Conservation (phyloP, 345 rosid species). For the Carallia pectinifolia region DNA sequence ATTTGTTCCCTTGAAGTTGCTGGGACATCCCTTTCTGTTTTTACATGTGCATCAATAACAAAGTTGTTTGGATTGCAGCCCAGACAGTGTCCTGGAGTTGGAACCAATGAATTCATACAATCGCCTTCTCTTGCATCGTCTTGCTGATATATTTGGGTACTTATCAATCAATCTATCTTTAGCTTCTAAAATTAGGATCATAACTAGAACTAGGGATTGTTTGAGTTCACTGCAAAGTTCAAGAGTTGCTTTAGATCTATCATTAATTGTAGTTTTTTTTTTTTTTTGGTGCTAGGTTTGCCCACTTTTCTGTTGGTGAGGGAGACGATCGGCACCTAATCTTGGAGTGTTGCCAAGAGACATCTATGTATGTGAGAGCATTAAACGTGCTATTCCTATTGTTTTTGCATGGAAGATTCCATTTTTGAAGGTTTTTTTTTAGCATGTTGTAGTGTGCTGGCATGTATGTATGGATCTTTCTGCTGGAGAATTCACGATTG, state of each 20-base stretch:
- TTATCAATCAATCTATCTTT: neutral
- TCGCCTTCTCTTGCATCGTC: slow-evolving; percentile 63
- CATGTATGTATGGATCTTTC: too few species aligned
- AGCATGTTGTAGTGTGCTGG: too few species aligned
- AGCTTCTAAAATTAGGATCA: neutral
- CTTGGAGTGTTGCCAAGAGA: slow-evolving; percentile 58
- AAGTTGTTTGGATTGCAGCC: slow-evolving; percentile 34
- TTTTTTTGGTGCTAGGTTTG: slow-evolving; percentile 41
- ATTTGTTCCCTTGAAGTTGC: neutral
- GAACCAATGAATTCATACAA: slow-evolving; percentile 68
- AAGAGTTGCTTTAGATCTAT: neutral
- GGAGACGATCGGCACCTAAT: slow-evolving; percentile 54
- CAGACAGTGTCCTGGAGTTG: slow-evolving; percentile 53
- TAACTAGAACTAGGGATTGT: neutral
- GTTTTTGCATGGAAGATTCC: too few species aligned
- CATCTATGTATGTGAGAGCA: slow-evolving; percentile 44
- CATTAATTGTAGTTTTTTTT: neutral
- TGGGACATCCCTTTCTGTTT: neutral
- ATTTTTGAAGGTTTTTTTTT: too few species aligned
- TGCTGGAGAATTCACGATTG: too few species aligned
- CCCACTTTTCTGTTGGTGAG: slow-evolving; percentile 69
- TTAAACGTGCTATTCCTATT: too few species aligned
- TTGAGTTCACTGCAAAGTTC: neutral
- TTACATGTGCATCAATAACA: neutral
- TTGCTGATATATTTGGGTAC: slow-evolving; percentile 75